Evolutionary conservation across 1,284 basidiomycete species (phyloP), one percentile per base, ranked within the genome.

Genomic region (Heimioporus retisporus): DNA sequence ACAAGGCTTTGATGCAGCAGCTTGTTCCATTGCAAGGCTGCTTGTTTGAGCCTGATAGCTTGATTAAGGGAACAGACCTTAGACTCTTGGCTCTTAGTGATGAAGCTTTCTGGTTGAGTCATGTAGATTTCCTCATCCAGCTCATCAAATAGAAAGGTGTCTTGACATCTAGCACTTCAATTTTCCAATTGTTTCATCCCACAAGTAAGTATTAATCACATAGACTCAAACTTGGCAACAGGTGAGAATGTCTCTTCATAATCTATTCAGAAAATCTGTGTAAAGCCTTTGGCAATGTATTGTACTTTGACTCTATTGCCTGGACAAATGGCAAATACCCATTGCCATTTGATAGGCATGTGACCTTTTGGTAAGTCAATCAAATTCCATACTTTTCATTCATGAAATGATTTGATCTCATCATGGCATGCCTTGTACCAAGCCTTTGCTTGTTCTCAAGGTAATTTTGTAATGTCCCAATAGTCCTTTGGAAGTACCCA

Each of bases 1-100:
- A n/a, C n/a, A n/a, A n/a, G n/a, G n/a, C n/a, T n/a, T n/a, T n/a
- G n/a, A n/a, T n/a, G n/a, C n/a, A n/a, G n/a, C n/a, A n/a, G n/a
- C n/a, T n/a, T n/a, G n/a, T n/a, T n/a, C n/a, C n/a, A n/a, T n/a
- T n/a, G n/a, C n/a, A n/a, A n/a, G n/a, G n/a, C n/a, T n/a, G n/a
- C n/a, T n/a, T n/a, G n/a, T n/a, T n/a, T n/a, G n/a, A n/a, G n/a
- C n/a, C n/a, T n/a, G n/a, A n/a, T n/a, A n/a, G n/a, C n/a, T n/a
- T n/a, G n/a, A n/a, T n/a, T n/a, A n/a, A n/a, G n/a, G n/a, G n/a
- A 23, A 58, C 56, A 58, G 46, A 58, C 56, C 31, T 59, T 59
- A 4, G 44, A 19, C 21, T 28, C 25, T 11, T 31, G 7, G 5
- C 25, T 31, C 25, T 59, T 59, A 6, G 10, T 11, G 3, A 44